Percentiles rank a stretch among this genome's conserved stretches.
phyloP scores from a whole-genome alignment of 208 protist genomes.

The Crithidia bombi region DNA sequence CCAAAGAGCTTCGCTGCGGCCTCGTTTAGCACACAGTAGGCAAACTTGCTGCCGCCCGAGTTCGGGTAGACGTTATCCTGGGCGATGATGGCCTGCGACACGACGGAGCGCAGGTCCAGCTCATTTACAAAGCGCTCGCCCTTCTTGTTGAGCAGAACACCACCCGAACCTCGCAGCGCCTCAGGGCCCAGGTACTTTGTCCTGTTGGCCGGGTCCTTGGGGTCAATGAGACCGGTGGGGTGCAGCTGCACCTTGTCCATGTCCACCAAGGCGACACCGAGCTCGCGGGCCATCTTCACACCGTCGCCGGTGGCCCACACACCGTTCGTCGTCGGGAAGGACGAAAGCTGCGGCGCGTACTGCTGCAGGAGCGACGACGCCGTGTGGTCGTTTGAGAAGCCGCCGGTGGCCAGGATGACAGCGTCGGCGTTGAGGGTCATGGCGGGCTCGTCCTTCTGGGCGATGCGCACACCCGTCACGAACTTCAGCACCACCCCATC shows the following conservation, averaged over 20 bases:
- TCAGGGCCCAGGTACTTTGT: conserved; percentile 96
- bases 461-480: conserved; percentile 55
- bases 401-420: conserved; percentile 91
- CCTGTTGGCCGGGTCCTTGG: conserved; percentile 79
- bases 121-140: conserved; percentile 96
- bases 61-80: conserved; percentile 71
- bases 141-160: conserved; percentile 92
- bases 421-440: conserved; percentile 71
- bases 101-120: conserved; percentile 93
- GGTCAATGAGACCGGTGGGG: conserved; percentile 96
- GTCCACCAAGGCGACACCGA: conserved; percentile 86
- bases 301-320: conserved; percentile 81
- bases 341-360: conserved; percentile 72
- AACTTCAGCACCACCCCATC: conserved; percentile 48
- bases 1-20: conserved; percentile 78
- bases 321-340: conserved; percentile 93
- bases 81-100: conserved; percentile 90
- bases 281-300: conserved; percentile 66
- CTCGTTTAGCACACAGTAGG: conserved; percentile 89
- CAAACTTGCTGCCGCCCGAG: conserved; percentile 64
- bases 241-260: conserved; percentile 96
- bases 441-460: conserved; percentile 15
- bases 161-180: conserved; percentile 94
- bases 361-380: conserved; percentile 73
- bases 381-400: conserved; percentile 78